These are phyloP conservation scores for Cordyceps cicadae DNA, from an alignment of 2,329 filamentous ascomycete species.

Conservation along the genomic window DNA sequence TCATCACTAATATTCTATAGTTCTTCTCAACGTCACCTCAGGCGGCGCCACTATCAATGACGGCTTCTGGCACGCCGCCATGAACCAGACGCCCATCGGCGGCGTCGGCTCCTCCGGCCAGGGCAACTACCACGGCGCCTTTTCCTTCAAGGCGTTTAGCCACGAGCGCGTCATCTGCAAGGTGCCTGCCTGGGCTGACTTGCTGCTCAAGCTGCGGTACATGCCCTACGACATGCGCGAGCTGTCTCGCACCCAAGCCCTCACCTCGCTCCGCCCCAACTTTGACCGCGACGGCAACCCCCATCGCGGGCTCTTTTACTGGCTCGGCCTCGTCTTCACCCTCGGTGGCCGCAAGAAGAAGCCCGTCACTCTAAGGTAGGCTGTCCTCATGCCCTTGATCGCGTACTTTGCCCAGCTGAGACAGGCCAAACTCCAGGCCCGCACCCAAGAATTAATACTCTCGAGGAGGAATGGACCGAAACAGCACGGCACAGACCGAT, in stretches of 20 bases:
- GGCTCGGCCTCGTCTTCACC: slow-evolving; percentile 40
- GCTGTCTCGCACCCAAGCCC: slow-evolving; percentile 35
- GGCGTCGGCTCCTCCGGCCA: slow-evolving; percentile 73
- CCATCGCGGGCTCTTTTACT: slow-evolving; percentile 45
- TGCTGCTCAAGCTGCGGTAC: slow-evolving; percentile 58
- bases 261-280: slow-evolving; percentile 42
- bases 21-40: slow-evolving; percentile 55
- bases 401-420: slow-evolving; percentile 25
- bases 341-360: slow-evolving; percentile 42
- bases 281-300: slow-evolving; percentile 54
- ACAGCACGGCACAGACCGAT: background rate
- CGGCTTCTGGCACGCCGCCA: slow-evolving; percentile 60
- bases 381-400: slow-evolving; percentile 31
- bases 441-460: slow-evolving; percentile 17
- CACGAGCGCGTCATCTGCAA: slow-evolving; percentile 52
- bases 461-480: too few relatives aligned
- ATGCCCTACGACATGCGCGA: slow-evolving; percentile 48
- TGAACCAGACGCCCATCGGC: slow-evolving; percentile 69
- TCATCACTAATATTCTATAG: slow-evolving; percentile 25
- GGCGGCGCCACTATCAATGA: slow-evolving; percentile 61
- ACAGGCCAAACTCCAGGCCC: slow-evolving; percentile 25
- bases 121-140: slow-evolving; percentile 69
- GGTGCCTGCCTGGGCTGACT: slow-evolving; percentile 61
- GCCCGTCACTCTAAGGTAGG: slow-evolving; percentile 46
- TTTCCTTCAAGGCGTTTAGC: slow-evolving; percentile 62